Evolutionary conservation across 2,329 filamentous ascomycete species (phyloP).

Genomic region (Mariannaea elegans): DNA sequence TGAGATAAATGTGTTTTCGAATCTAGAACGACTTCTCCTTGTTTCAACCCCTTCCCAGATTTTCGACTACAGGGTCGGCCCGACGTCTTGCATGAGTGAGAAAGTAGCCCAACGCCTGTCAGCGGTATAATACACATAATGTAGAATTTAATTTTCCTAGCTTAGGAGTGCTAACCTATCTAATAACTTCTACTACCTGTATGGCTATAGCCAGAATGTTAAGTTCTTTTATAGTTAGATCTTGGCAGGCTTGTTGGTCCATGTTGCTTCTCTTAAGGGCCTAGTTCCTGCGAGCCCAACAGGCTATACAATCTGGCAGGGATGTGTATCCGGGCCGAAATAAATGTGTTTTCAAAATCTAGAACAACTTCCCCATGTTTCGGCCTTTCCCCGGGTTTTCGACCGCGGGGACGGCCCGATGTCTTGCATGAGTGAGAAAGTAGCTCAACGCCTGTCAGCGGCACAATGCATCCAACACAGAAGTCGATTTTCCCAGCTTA

Average conservation of each 20-base stretch:
- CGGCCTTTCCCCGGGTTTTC: not conserved
- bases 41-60: not conserved
- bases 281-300: not conserved
- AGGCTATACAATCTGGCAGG: not conserved
- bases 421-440: constrained; percentile 6
- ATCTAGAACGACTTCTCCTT: not conserved
- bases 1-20: not conserved
- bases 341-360: not conserved
- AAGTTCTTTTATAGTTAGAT: too few relatives aligned
- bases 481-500: not conserved
- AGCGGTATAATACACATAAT: too few relatives aligned
- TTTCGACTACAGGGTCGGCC: constrained; percentile 4
- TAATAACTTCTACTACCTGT: too few relatives aligned
- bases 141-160: not conserved
- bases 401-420: constrained; percentile 10
- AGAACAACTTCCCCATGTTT: not conserved
- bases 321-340: not conserved
- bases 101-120: constrained; percentile 14
- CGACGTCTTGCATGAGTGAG: constrained; percentile 4
- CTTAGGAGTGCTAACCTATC: too few relatives aligned
- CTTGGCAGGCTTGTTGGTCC: too few relatives aligned
- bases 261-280: too few relatives aligned
- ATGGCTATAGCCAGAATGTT: too few relatives aligned
- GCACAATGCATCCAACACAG: too few relatives aligned
- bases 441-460: too few relatives aligned